These are phyloP conservation scores for Spathaspora sp. DNA, from an alignment of 1,139 yeast species.

Conservation along the genomic window DNA sequence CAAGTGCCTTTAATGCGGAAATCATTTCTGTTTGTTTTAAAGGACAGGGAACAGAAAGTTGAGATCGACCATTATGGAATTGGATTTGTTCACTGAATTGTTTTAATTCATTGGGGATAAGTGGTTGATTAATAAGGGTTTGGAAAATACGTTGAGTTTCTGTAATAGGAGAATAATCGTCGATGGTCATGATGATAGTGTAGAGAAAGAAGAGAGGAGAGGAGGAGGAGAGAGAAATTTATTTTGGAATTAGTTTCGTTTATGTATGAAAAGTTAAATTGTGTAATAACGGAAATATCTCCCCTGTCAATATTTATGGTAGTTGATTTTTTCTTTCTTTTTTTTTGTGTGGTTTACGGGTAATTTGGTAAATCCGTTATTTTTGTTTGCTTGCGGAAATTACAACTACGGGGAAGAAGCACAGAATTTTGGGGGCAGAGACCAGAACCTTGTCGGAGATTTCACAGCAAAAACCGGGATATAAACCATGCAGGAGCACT, in stretches of 20 bases:
- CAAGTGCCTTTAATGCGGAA: conserved; percentile 28
- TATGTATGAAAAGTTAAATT: neutral
- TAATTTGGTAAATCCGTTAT: neutral
- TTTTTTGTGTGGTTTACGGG: no score
- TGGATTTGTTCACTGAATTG: conserved; percentile 15
- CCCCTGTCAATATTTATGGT: neutral
- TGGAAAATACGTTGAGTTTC: conserved; percentile 19
- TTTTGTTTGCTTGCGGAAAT: neutral
- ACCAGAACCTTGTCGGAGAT: neutral
- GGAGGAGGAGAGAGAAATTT: neutral
- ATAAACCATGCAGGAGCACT: neutral
- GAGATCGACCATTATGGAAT: conserved; percentile 16
- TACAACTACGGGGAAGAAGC: neutral
- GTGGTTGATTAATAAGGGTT: conserved; percentile 15
- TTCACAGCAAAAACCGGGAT: neutral
- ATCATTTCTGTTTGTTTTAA: conserved; percentile 28
- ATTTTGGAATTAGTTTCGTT: neutral
- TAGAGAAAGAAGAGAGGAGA: neutral
- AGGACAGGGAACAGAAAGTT: conserved; percentile 25
- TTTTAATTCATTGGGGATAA: conserved; percentile 20
- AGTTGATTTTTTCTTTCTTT: neutral
- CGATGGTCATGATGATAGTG: conserved; percentile 7
- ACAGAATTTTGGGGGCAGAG: neutral
- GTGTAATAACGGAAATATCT: neutral
- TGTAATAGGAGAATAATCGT: conserved; percentile 13